phyloP scores from a whole-genome alignment of 176 grass and related monocot genomes.

The Eragrostis curvula region DNA sequence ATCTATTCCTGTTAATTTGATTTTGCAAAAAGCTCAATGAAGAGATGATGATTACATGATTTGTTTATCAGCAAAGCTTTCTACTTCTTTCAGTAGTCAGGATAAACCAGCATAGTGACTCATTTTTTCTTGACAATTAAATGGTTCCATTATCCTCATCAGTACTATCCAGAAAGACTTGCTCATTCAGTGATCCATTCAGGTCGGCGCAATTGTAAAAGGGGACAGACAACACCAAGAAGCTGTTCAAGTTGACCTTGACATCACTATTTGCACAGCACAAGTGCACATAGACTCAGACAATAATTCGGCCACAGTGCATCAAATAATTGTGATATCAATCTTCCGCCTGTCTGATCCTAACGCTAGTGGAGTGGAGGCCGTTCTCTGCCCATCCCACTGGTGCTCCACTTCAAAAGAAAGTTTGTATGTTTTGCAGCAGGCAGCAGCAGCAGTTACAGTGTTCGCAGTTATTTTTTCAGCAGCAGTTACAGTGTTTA shows the following conservation, averaged over 20 bases:
- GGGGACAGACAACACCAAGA: background rate
- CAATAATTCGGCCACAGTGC: background rate
- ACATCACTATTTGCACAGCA: background rate
- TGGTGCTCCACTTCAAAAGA: background rate
- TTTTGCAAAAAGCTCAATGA: slow-evolving; percentile 19
- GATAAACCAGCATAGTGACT: background rate
- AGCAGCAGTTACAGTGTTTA: too few relatives aligned
- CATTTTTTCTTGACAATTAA: background rate
- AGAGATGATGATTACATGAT: slow-evolving; percentile 10
- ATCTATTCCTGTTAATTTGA: too few relatives aligned
- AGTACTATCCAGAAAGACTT: background rate
- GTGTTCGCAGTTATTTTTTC: too few relatives aligned
- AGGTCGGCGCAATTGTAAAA: background rate
- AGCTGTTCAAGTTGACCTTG: slow-evolving; percentile 49
- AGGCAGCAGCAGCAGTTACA: too few relatives aligned
- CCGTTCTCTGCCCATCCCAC: slow-evolving; percentile 23
- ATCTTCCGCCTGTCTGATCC: slow-evolving; percentile 36
- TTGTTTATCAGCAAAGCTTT: slow-evolving; percentile 15
- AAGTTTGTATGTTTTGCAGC: too few relatives aligned
- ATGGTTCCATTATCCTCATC: background rate
- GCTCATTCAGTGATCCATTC: background rate
- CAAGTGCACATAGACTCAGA: background rate
- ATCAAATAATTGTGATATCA: slow-evolving; percentile 43
- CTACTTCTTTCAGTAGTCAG: background rate
- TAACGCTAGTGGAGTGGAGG: slow-evolving; percentile 20